Evolutionary conservation across 2,329 filamentous ascomycete species (phyloP), one percentile per base, ranked within the genome.

Genomic region (Thielaviopsis punctulata): DNA sequence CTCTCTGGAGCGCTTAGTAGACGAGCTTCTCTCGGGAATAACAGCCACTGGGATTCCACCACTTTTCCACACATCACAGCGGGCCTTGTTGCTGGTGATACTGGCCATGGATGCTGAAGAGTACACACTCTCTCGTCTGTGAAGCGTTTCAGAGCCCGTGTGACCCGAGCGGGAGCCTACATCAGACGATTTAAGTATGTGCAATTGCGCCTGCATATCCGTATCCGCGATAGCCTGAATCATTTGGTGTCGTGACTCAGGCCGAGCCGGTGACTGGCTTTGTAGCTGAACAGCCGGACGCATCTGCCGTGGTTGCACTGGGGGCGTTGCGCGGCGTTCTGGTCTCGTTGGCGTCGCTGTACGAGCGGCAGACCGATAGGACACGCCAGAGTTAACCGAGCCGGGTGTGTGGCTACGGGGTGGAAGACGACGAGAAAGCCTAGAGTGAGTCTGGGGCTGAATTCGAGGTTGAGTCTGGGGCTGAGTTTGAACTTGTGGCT

Each of bases 11-110:
- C 44, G 68, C 49, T 71, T 73, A 10, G 69, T 64, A 3, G 76
- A 79, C 6, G 77, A 75, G 15, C 64, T 67, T 15, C 79, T 73
- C 52, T 76, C 73, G 6, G 79, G 79, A 49, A 82, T 73, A 19
- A 82, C 69, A 6, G 80, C 70, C 7, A 82, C 78, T 1, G 79
- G 79, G 9, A 82, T 77, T 2, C 68, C 76, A 7, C 78, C 79
- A 51, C 64, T 73, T 57, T 73, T 79, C 67, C 73, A 71, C 2
- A 82, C 65, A 27, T 80, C 75, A 15, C 73, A 71, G n/a, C 79
- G 68, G 3, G 75, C 75, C 58, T 69, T 76, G 7, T 67, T 66
- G 57, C 73, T 80, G 0, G 72, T 69, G 3, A 72, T 64, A 5
- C 75, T 76, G 55, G 67, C 74, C 22, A 62, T 57, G 0, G 75